These are phyloP conservation scores for Basipetospora chlamydospora DNA, from an alignment of 2,329 filamentous ascomycete species.

Conservation along the genomic window DNA sequence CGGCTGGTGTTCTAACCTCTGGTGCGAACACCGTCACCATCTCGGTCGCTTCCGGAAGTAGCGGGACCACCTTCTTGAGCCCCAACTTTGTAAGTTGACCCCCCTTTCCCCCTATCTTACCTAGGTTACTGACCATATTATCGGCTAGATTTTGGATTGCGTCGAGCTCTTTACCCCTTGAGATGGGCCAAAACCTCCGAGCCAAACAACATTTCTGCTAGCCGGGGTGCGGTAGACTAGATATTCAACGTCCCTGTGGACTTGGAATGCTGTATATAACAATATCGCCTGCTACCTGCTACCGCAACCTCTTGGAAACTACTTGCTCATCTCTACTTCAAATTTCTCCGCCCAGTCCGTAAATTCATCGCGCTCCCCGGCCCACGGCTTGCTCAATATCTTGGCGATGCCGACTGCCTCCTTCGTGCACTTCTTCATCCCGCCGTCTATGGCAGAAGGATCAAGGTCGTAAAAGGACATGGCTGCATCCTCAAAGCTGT, in stretches of 20 bases:
- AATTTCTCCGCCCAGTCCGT: constrained; percentile 57
- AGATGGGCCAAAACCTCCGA: no score
- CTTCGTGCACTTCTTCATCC: constrained; percentile 44
- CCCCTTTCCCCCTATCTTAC: not conserved
- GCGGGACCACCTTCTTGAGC: constrained; percentile 36
- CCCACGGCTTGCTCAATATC: constrained; percentile 45
- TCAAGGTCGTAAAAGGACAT: constrained; percentile 59
- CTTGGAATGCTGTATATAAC: no score
- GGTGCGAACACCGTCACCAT: constrained; percentile 52
- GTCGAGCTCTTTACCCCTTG: constrained; percentile 9
- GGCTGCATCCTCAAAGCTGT: constrained; percentile 56
- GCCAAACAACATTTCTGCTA: no score
- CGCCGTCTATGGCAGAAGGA: constrained; percentile 38
- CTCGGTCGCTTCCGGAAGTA: constrained; percentile 41
- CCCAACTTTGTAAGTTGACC: constrained; percentile 30
- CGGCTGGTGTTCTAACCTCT: constrained; percentile 40
- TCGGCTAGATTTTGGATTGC: constrained; percentile 6
- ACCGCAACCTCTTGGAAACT: not conserved
- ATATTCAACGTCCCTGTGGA: no score
- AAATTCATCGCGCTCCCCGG: constrained; percentile 58
- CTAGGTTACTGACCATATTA: not conserved
- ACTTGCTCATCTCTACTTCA: constrained; percentile 35
- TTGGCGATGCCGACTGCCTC: constrained; percentile 43
- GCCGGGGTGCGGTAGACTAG: no score
- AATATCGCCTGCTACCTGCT: not conserved